Evolutionary conservation across 345 rosid species (phyloP).

Genomic region (Murraya paniculata): DNA sequence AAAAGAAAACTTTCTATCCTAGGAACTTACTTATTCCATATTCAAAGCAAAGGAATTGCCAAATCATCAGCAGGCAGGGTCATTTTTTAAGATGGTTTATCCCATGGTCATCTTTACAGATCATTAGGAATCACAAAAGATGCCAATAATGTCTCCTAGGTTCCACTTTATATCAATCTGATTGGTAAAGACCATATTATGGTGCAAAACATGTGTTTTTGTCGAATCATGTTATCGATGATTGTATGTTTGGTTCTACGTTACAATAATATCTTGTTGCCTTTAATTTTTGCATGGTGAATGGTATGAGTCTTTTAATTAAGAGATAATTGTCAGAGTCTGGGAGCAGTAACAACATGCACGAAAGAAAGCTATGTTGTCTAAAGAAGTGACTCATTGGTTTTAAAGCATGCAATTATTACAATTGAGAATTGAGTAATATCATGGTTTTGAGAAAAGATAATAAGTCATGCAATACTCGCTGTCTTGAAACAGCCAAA

Average conservation of each 20-base stretch:
- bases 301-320: neutral
- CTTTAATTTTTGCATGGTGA: neutral
- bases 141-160: neutral
- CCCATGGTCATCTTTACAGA: neutral
- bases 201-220: neutral
- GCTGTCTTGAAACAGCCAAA: neutral
- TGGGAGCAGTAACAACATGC: neutral
- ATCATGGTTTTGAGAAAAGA: neutral
- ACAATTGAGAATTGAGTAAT: neutral
- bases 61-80: neutral
- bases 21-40: neutral
- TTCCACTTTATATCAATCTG: neutral
- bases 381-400: neutral
- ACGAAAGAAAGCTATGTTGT: neutral
- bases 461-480: neutral
- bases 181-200: neutral
- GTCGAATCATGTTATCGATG: neutral
- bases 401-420: neutral
- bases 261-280: neutral
- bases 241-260: neutral
- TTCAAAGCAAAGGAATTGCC: neutral
- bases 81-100: neutral
- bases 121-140: neutral
- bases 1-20: conserved; percentile 1
- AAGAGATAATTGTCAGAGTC: neutral